Percentiles rank a stretch among this genome's conserved stretches.
phyloP scores from a whole-genome alignment of 768 basidiomycete genomes.

The Scleroderma citrinum region DNA sequence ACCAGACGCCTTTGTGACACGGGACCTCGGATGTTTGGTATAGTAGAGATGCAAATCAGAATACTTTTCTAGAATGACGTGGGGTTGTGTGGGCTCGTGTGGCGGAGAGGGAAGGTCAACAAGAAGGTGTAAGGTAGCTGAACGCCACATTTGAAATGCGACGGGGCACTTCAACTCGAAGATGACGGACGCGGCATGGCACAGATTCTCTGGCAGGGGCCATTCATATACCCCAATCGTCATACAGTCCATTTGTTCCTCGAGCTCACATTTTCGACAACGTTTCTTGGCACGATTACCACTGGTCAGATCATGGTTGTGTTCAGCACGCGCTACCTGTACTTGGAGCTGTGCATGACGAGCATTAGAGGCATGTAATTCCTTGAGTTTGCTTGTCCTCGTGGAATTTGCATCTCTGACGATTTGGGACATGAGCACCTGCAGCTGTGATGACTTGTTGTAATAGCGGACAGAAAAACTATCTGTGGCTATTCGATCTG shows the following conservation, averaged over 20 bases:
- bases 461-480: constrained; percentile 35
- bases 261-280: constrained; percentile 19
- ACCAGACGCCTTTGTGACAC: constrained; percentile 19
- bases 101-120: constrained; percentile 26
- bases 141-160: constrained; percentile 32
- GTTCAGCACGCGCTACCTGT: not conserved
- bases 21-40: not conserved
- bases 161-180: no score
- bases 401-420: constrained; percentile 17
- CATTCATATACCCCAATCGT: constrained; percentile 35
- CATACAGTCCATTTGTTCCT: constrained; percentile 14
- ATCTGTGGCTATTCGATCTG: constrained; percentile 3
- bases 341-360: not conserved
- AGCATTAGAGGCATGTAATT: constrained; percentile 12
- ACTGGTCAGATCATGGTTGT: not conserved
- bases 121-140: constrained; percentile 30
- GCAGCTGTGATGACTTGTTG: constrained; percentile 14
- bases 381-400: not conserved
- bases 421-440: constrained; percentile 25
- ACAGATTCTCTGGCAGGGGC: constrained; percentile 31
- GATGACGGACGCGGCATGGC: constrained; percentile 21
- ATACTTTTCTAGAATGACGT: constrained; percentile 14
- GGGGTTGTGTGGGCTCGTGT: constrained; percentile 5
- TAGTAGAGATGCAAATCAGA: constrained; percentile 7
- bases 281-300: not conserved